Evolutionary conservation across 108 stramenopile genomes (phyloP), one percentile per base, ranked within the genome.

Genomic region (Fistulifera solaris): DNA sequence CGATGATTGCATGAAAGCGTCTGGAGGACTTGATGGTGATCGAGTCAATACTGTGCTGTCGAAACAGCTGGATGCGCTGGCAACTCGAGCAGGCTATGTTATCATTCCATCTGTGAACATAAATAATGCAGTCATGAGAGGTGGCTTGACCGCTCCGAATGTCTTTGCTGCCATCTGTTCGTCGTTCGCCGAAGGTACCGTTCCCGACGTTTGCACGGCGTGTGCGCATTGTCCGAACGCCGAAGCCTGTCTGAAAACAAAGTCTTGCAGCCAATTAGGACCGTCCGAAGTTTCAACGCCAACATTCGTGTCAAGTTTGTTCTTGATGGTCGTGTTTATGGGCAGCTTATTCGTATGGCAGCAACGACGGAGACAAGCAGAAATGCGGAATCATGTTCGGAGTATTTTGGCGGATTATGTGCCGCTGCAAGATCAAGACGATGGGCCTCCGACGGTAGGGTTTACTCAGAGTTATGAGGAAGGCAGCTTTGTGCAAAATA

Each of bases 391-490:
- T 47, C 88, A 94, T 75, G 92, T 95, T 21, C 80, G 89, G 41
- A 86, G 88, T 19, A 95, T 95, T 17, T 65, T 95, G 67, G 92
- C 94, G 10, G 94, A 95, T 59, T 95, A 95, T 65, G 92, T 95
- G 91, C 94, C 94, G 23, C 69, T 95, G 16, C 89, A 95, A 46
- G 85, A 82, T 15, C 67, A 72, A 31, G 65, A 74, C 3, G 35
- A 19, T 31, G 56, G 46, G 13, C 46, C 44, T 25, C 28, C 50
- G 26, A 65, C 55, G 31, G 31, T 35, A 6, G 31, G 31, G 3
- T 35, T 35, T 8, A 35, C 3, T 35, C 31, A 3, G 31, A 35
- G 31, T 35, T 35, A 35, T 8, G 31, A 35, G 8, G 31, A 35
- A 8, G 31, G 31, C 8, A 35, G 31, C 31, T 35, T 35, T 35